Evolutionary conservation across 192 early-diverging fungal genomes (phyloP).

Genomic region (Coemansia furcata): DNA sequence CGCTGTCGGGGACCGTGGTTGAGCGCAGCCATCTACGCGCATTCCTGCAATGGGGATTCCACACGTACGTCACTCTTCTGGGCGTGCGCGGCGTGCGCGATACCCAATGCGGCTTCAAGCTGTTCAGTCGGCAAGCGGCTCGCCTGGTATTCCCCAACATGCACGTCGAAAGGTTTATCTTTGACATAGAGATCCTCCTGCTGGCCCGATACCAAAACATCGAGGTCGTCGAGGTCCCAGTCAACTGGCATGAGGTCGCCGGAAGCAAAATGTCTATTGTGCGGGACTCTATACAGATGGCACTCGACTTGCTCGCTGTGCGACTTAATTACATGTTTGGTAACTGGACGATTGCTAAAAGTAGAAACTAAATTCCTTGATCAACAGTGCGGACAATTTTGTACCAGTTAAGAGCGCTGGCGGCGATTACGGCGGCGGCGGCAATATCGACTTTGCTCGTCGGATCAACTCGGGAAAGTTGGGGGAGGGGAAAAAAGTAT

Average conservation of each 20-base stretch:
- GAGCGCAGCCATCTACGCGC: slow-evolving; percentile 91
- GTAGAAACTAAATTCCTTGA: neutral
- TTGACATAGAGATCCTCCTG: slow-evolving; percentile 94
- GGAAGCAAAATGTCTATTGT: slow-evolving; percentile 91
- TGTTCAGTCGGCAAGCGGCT: slow-evolving; percentile 79
- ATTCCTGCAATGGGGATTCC: slow-evolving; percentile 93
- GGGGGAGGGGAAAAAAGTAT: neutral
- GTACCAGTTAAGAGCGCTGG: neutral
- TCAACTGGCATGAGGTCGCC: slow-evolving; percentile 96
- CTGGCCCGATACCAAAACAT: slow-evolving; percentile 70
- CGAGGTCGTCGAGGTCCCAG: slow-evolving; percentile 84
- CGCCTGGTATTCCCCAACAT: slow-evolving; percentile 78
- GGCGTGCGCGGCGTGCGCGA: slow-evolving; percentile 88
- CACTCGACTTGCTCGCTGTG: slow-evolving; percentile 82
- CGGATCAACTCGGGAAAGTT: neutral
- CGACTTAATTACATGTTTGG: slow-evolving; percentile 82
- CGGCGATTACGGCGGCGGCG: neutral
- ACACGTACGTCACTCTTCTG: slow-evolving; percentile 81
- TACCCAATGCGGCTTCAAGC: slow-evolving; percentile 98
- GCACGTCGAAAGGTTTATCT: slow-evolving; percentile 97
- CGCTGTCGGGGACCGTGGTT: slow-evolving; percentile 49
- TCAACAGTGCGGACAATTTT: neutral
- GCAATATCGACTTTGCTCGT: neutral
- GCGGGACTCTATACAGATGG: slow-evolving; percentile 86
- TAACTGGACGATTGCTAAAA: slow-evolving; percentile 58